Conservation (phyloP, 169 alveolate species). For the Cryptosporidium baileyi region DNA sequence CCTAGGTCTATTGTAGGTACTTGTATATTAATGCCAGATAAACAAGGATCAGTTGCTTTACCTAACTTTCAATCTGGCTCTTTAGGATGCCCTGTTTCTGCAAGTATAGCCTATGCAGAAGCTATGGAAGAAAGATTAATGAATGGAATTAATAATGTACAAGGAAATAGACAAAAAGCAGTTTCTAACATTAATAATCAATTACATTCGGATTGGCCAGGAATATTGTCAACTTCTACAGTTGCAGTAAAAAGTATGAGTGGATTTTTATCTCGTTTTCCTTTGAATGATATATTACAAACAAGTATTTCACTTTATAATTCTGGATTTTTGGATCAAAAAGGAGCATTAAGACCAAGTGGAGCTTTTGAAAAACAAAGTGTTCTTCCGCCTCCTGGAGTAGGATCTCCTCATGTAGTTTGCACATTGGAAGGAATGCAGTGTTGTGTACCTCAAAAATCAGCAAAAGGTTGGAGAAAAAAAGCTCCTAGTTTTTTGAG, state of each 20-base stretch:
- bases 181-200: background rate
- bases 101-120: slow-evolving; percentile 65
- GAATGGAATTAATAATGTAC: slow-evolving; percentile 18
- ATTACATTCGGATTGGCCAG: slow-evolving; percentile 48
- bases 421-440: slow-evolving; percentile 76
- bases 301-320: slow-evolving; percentile 61
- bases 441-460: slow-evolving; percentile 76
- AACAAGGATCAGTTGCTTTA: slow-evolving; percentile 57
- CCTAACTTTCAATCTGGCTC: slow-evolving; percentile 63
- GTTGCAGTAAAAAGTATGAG: slow-evolving; percentile 58
- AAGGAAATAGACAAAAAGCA: background rate
- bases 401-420: slow-evolving; percentile 71
- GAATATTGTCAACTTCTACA: slow-evolving; percentile 48
- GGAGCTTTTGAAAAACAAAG: slow-evolving; percentile 70
- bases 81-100: slow-evolving; percentile 64
- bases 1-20: slow-evolving; percentile 40
- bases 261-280: slow-evolving; percentile 59
- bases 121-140: slow-evolving; percentile 65
- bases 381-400: slow-evolving; percentile 76
- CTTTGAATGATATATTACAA: slow-evolving; percentile 49
- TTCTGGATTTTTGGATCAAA: slow-evolving; percentile 65
- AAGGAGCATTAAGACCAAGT: slow-evolving; percentile 68
- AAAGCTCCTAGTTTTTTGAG: slow-evolving; percentile 58
- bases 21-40: slow-evolving; percentile 65
- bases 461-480: slow-evolving; percentile 73